Percentiles rank a stretch among this genome's conserved stretches.
phyloP scores from a whole-genome alignment of 1,284 basidiomycete species.

The Trametes polyzona region DNA sequence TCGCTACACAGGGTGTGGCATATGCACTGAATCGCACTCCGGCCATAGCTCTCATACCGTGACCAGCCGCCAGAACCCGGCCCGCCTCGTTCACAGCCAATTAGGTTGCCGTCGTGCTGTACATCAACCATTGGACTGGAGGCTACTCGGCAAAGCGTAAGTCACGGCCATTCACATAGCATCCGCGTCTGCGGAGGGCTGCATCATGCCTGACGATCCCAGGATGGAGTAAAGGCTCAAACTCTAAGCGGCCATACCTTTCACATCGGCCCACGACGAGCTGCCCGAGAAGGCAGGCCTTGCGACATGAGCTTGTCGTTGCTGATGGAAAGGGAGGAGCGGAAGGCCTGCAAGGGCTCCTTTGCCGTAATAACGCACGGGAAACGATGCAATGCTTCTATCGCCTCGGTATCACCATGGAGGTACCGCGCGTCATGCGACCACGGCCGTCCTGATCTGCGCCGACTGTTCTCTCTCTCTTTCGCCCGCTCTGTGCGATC shows the following conservation, averaged over 20 bases:
- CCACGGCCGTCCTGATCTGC: slow-evolving; percentile 14
- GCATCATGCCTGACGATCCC: slow-evolving; percentile 26
- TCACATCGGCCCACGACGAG: slow-evolving; percentile 21
- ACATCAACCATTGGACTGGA: slow-evolving; percentile 6
- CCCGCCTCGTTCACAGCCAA: slow-evolving; percentile 11
- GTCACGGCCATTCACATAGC: slow-evolving; percentile 8
- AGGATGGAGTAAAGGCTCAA: slow-evolving; percentile 9
- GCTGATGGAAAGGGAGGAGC: slow-evolving; percentile 21
- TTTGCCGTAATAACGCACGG: slow-evolving; percentile 12
- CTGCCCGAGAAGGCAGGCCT: slow-evolving; percentile 17
- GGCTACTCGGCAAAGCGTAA: slow-evolving; percentile 16
- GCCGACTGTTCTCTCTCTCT: no score
- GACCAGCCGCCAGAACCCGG: slow-evolving; percentile 1
- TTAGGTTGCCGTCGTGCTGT: background rate
- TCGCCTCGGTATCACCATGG: slow-evolving; percentile 26
- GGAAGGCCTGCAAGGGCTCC: slow-evolving; percentile 5
- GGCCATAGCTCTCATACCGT: background rate
- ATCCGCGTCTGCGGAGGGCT: slow-evolving; percentile 8
- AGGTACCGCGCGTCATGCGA: slow-evolving; percentile 18
- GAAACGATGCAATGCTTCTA: slow-evolving; percentile 19
- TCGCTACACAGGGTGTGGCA: background rate
- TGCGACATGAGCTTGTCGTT: slow-evolving; percentile 16
- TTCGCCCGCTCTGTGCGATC: slow-evolving; percentile 6
- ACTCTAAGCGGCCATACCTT: slow-evolving; percentile 19
- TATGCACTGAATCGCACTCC: slow-evolving; percentile 7